Conservation (phyloP, 2,329 filamentous ascomycete species). For the Beauveria brongniartii region DNA sequence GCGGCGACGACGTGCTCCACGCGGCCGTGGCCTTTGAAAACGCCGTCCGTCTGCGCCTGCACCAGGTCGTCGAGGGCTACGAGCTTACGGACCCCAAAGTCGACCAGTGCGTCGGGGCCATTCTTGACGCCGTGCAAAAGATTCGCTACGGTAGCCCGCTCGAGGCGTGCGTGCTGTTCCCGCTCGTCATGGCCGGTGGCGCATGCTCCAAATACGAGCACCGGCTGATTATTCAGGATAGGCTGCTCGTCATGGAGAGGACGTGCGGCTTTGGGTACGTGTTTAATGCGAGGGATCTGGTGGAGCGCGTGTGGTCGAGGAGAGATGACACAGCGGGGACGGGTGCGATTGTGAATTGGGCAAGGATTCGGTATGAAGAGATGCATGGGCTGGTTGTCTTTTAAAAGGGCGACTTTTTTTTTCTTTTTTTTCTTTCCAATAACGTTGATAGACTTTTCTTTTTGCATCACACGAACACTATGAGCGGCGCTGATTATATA, state of each 20-base stretch:
- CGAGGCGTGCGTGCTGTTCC: conserved; percentile 33
- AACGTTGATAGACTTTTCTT: neutral
- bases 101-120: conserved; percentile 23
- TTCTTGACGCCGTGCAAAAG: conserved; percentile 28
- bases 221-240: conserved; percentile 29
- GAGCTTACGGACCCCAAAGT: conserved; percentile 26
- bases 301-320: conserved; percentile 31
- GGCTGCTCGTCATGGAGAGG: conserved; percentile 35
- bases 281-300: conserved; percentile 29
- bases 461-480: neutral
- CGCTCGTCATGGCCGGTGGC: conserved; percentile 33
- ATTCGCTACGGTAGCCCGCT: conserved; percentile 34
- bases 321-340: conserved; percentile 21
- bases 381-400: conserved; percentile 28
- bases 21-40: conserved; percentile 32
- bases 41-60: conserved; percentile 32
- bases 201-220: conserved; percentile 28
- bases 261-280: conserved; percentile 36
- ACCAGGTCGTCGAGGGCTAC: conserved; percentile 36
- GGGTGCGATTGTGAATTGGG: conserved; percentile 25
- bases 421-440: neutral
- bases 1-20: conserved; percentile 23
- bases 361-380: conserved; percentile 27
- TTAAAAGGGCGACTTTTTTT: conserved; percentile 10
- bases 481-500: too few relatives aligned